Base-by-base conservation (phyloP, 139 green algal genomes). In the Chlamydomonas sphaeroides region DNA sequence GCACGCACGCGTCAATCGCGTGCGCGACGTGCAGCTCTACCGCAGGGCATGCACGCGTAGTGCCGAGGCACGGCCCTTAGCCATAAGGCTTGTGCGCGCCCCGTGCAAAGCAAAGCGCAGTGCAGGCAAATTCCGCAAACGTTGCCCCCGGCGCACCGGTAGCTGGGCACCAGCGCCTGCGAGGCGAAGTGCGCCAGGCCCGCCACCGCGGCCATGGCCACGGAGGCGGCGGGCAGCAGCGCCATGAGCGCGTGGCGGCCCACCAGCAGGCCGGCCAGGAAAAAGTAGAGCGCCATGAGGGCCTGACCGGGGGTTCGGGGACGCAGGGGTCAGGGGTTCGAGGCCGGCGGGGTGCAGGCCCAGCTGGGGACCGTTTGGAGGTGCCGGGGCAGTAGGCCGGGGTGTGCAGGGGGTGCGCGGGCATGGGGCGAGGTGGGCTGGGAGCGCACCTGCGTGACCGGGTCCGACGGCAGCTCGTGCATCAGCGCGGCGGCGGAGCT, bases 221-320 rank as follows among this genome's bases (percentile, higher is more conserved):
- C 86, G 4, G 90, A 95, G 18, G 91, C 85, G 14, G 90, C 32
- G 14, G 94, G 94, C 79, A 93, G 87, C 33, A 96, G 62, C 91
- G 90, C 95, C 77, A 98, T 88, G 86, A 90, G 70, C 26, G 81
- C 90, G 59, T 92, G 89, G 30, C 86, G 86, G 68, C 78, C 83
- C 26, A 98, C 93, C 1, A 92, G 81, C 20, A 96, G 77, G 30
- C 94, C 94, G 0, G 90, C 91, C 59, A 98, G 87, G 88, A 97
- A 95, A 87, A 94, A 96, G 90, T 97, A 98, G 2, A 97, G 35
- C 6, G 86, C 92, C 61, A 97, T 86, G 51, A 98, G 88, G 25
- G 81, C 77, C 90, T 96, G 85, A n/a, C n/a, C 41, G 45, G 10
- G 45, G 11, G 45, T 53, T 53, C 11, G 45, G 45, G 45, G n/a